A percentile compares a stretch with the other conserved stretches of the same genome.
Conservation (phyloP, 257 asterid species). For the Plectranthus barbatus region DNA sequence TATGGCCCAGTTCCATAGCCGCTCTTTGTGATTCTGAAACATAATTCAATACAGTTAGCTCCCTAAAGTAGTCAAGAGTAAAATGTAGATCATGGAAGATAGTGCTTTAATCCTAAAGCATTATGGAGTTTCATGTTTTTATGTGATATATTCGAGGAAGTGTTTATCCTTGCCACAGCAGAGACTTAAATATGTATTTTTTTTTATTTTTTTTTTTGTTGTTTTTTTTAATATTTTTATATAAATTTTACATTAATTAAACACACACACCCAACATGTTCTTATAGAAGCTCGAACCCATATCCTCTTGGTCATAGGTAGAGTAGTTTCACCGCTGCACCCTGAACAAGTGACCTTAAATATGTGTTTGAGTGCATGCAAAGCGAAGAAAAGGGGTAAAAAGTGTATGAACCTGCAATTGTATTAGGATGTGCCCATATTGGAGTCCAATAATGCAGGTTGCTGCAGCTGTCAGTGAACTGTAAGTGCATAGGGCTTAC, state of each 20-base stretch:
- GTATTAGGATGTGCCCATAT: constrained; percentile 67
- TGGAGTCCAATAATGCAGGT: constrained; percentile 81
- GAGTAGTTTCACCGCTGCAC: background rate
- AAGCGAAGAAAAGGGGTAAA: background rate
- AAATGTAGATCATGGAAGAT: background rate
- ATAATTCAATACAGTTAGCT: constrained; percentile 18
- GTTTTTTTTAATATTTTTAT: no score
- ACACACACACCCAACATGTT: no score
- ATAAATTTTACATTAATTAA: no score
- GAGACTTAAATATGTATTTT: no score
- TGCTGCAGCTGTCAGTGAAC: constrained; percentile 74
- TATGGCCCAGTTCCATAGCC: constrained; percentile 57
- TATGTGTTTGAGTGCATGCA: background rate
- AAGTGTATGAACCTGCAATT: constrained; percentile 40
- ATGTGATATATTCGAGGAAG: background rate
- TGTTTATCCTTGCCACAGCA: no score
- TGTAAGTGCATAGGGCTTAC: constrained; percentile 24
- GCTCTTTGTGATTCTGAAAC: constrained; percentile 64
- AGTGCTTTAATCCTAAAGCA: background rate
- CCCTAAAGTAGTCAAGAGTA: background rate
- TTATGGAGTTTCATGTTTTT: background rate
- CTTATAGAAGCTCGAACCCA: no score
- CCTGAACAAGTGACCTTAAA: no score
- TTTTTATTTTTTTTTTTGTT: no score
- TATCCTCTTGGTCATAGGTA: no score